Evolutionary conservation across 345 rosid species (phyloP).

Genomic region (Conringia planisiliqua): DNA sequence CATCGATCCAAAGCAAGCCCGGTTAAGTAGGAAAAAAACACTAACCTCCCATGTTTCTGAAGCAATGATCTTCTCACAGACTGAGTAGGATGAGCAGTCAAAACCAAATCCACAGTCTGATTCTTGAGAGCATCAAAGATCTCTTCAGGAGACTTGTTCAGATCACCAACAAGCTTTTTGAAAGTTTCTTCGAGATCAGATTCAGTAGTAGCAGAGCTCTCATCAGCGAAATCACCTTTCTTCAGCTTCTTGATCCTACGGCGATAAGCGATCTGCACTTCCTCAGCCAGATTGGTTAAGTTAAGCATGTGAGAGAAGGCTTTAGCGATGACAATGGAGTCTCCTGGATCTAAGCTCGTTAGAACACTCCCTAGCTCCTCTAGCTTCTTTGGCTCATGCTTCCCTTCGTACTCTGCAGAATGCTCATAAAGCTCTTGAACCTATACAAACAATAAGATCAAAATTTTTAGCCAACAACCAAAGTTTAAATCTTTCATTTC

Average conservation of each 20-base stretch:
- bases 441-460: slow-evolving; percentile 36
- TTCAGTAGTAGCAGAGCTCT: slow-evolving; percentile 84
- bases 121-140: slow-evolving; percentile 92
- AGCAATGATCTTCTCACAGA: slow-evolving; percentile 93
- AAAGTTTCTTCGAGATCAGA: slow-evolving; percentile 93
- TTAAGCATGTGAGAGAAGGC: slow-evolving; percentile 95
- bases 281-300: slow-evolving; percentile 96
- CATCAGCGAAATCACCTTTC: slow-evolving; percentile 82
- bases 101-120: slow-evolving; percentile 95
- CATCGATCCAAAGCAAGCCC: not conserved
- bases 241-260: slow-evolving; percentile 77
- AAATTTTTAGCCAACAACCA: not conserved
- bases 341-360: slow-evolving; percentile 92
- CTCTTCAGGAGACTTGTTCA: slow-evolving; percentile 89
- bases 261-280: slow-evolving; percentile 89
- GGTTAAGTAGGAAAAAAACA: not conserved
- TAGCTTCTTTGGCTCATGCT: slow-evolving; percentile 61
- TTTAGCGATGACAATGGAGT: slow-evolving; percentile 81
- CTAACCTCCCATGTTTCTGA: slow-evolving; percentile 90
- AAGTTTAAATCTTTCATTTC: not conserved
- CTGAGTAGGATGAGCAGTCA: slow-evolving; percentile 99
- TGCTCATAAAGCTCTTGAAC: slow-evolving; percentile 97
- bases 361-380: slow-evolving; percentile 82
- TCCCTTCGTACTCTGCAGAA: slow-evolving; percentile 92
- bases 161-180: slow-evolving; percentile 73